A percentile compares a stretch with the other conserved stretches of the same genome.
Conservation (phyloP, 345 rosid species). For the Bruguiera gymnorhiza region DNA sequence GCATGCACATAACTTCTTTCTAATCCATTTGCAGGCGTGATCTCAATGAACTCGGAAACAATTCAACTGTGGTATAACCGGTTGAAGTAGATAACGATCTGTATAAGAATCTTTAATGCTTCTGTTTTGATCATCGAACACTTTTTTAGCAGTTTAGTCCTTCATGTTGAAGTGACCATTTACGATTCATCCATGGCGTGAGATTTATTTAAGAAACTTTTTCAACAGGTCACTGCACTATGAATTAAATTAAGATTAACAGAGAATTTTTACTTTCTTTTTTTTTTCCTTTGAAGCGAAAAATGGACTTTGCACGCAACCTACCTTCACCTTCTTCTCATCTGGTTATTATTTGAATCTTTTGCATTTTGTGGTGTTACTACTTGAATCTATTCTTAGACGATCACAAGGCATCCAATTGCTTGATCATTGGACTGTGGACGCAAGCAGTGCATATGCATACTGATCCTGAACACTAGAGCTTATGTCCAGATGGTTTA, state of each 20-base stretch:
- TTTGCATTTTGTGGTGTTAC: too few species aligned
- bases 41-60: neutral
- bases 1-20: neutral
- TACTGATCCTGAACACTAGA: too few species aligned
- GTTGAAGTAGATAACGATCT: neutral
- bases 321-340: too few species aligned
- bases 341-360: too few species aligned
- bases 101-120: neutral
- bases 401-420: too few species aligned
- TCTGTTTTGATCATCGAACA: neutral
- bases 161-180: neutral
- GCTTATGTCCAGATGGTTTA: too few species aligned
- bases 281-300: too few species aligned
- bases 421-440: too few species aligned
- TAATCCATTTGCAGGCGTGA: constrained; percentile 15
- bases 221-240: neutral
- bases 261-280: neutral
- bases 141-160: neutral
- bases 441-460: too few species aligned
- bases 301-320: too few species aligned
- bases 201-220: neutral
- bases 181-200: neutral
- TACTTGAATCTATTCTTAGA: too few species aligned
- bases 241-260: neutral
- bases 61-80: neutral